Evolutionary conservation across 768 basidiomycete genomes (phyloP), one percentile per base, ranked within the genome.

Genomic region (Chalciporus pseudorubinellus): DNA sequence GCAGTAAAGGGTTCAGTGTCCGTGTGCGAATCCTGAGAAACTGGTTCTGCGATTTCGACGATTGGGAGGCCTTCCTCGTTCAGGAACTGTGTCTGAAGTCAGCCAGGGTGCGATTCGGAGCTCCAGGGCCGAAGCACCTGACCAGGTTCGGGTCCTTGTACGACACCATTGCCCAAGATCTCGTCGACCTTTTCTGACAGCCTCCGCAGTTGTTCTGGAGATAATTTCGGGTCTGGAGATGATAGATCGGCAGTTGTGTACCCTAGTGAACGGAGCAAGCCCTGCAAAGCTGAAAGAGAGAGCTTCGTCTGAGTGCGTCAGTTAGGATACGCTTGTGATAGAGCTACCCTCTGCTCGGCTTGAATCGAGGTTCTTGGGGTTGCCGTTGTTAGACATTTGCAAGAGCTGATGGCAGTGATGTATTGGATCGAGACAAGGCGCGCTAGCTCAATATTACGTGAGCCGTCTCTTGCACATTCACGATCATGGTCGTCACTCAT

Each of bases 51-150:
- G 50, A 92, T 84, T 33, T 92, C 89, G 53, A 90, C 74, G 55
- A 92, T 85, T 11, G 89, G 89, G 34, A 88, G 77, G 3, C 87
- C 88, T 43, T 92, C 88, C 59, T 89, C 87, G 59, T 87, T 87
- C 36, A 85, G 59, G 46, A 85, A 73, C 88, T 90, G 53, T 7
- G 59, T 53, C 36, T 38, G 55, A 33, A 19, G 47, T 59, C 56
- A 61, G 55, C 47, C 54, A 63, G 59, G 52, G 59, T 53, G 58
- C 51, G 58, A 6, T 57, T 56, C 28, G 52, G 41, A 47, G 29
- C 44, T 52, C 52, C n/a, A 50, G 46, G 41, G 39, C 18, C 41
- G 59, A 59, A 79, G 59, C 73, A 87, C 88, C 80, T 88, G 81
- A 75, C 79, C 81, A 68, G 74, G 74, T 67, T 79, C 79, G 51